Conservation (phyloP, 2,329 filamentous ascomycete genomes). For the Sordariomycetes sp. region DNA sequence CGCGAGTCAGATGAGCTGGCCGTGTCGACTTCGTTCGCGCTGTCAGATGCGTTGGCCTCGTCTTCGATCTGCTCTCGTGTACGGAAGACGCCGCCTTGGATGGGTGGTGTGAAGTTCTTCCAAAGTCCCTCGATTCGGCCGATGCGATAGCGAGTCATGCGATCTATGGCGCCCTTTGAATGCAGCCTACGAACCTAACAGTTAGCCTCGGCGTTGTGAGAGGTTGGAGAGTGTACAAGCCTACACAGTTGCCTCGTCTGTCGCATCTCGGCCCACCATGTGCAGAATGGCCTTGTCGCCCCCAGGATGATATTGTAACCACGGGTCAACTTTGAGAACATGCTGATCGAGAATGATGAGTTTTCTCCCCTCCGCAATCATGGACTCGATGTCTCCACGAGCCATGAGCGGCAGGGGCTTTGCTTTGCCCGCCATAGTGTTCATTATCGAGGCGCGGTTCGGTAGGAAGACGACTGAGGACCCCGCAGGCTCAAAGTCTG, state of each 20-base stretch:
- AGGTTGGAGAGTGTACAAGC: slow-evolving; percentile 14
- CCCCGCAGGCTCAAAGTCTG: too few relatives aligned
- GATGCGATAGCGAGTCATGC: slow-evolving; percentile 58
- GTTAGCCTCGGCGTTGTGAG: too few relatives aligned
- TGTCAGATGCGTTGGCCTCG: slow-evolving; percentile 14
- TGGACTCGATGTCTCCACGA: slow-evolving; percentile 44
- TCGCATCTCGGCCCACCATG: slow-evolving; percentile 34
- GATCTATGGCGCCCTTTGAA: slow-evolving; percentile 59
- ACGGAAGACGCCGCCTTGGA: slow-evolving; percentile 78
- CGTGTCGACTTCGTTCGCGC: slow-evolving; percentile 10
- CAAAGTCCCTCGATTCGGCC: slow-evolving; percentile 74
- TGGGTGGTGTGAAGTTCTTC: slow-evolving; percentile 83
- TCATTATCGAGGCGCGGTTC: too few relatives aligned
- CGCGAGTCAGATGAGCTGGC: slow-evolving; percentile 45
- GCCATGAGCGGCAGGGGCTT: slow-evolving; percentile 21
- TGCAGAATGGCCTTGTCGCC: slow-evolving; percentile 86
- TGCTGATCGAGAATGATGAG: slow-evolving; percentile 74
- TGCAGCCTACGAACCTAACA: slow-evolving; percentile 80
- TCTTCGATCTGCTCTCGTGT: slow-evolving; percentile 20
- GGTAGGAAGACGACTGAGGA: too few relatives aligned
- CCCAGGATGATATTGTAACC: slow-evolving; percentile 84
- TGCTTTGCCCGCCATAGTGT: neutral
- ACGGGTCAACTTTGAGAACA: slow-evolving; percentile 81
- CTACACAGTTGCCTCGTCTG: slow-evolving; percentile 62
- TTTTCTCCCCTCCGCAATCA: slow-evolving; percentile 73